Conservation (phyloP, 2,329 filamentous ascomycete species). For the Tolypocladium paradoxum region DNA sequence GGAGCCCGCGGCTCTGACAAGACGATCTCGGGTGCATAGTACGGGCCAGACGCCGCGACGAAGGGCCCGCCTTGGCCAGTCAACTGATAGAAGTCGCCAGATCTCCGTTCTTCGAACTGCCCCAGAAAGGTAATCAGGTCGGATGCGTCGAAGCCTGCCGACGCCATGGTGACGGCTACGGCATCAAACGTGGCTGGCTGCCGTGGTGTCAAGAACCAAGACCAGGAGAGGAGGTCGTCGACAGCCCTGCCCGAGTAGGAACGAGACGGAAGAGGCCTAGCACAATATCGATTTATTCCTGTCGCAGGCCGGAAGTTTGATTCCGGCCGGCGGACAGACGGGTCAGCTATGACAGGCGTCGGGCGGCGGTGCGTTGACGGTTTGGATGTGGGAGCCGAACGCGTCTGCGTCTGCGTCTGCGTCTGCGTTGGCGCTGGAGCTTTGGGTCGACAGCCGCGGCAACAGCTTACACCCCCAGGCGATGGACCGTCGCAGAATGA, state of each 20-base stretch:
- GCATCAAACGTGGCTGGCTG: neutral
- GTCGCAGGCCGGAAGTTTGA: neutral
- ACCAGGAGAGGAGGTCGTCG: neutral
- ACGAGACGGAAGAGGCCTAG: neutral
- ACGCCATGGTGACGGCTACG: neutral
- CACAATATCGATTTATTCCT: neutral
- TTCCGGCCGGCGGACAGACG: neutral
- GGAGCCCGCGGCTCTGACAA: neutral
- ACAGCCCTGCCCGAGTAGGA: neutral
- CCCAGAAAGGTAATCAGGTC: neutral
- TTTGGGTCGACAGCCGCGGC: neutral
- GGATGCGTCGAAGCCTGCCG: neutral
- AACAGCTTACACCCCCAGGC: neutral
- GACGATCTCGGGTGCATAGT: slow-evolving; percentile 1
- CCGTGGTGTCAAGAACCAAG: neutral
- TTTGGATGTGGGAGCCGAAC: neutral
- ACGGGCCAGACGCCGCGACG: neutral
- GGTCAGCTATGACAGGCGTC: neutral
- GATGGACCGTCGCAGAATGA: neutral
- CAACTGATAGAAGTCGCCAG: neutral
- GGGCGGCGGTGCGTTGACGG: neutral
- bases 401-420: no score
- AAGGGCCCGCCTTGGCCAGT: neutral
- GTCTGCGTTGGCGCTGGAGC: neutral
- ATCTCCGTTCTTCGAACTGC: neutral